A percentile compares a stretch with the other conserved stretches of the same genome.
Conservation (phyloP, 1,284 basidiomycete species). For the Irpex sp. region DNA sequence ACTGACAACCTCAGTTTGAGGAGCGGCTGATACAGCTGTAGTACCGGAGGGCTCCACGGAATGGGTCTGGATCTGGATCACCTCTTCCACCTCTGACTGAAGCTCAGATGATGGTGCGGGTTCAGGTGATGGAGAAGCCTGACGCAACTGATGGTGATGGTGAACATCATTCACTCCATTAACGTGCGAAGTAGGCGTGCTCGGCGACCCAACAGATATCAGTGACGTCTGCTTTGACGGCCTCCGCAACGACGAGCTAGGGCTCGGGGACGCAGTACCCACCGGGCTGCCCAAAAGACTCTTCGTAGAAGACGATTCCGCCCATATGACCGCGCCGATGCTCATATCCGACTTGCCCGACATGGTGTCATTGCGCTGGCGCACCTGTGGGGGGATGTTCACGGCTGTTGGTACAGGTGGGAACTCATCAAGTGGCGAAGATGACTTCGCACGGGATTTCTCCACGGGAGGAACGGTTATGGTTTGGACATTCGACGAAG, state of each 20-base stretch:
- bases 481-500: not conserved
- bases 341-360: not conserved
- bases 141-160: not conserved
- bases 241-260: not conserved
- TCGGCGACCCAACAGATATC: not conserved
- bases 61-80: not conserved
- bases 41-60: not conserved
- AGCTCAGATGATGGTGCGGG: not conserved
- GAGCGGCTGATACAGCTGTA: not conserved
- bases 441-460: slow-evolving; percentile 1
- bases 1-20: not conserved
- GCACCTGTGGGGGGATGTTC: not conserved
- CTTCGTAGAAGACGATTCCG: not conserved
- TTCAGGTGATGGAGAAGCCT: not conserved
- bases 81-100: not conserved
- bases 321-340: not conserved
- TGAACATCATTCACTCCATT: not conserved
- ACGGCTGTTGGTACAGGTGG: slow-evolving; percentile 9
- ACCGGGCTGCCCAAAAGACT: not conserved
- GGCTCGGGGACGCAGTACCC: slow-evolving; percentile 3
- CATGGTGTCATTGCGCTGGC: not conserved
- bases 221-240: not conserved
- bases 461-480: not conserved
- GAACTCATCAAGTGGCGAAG: slow-evolving; percentile 14
- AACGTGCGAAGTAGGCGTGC: not conserved